These are phyloP conservation scores for Eucalyptus virginea DNA, from an alignment of 345 rosid species.

Conservation along the genomic window DNA sequence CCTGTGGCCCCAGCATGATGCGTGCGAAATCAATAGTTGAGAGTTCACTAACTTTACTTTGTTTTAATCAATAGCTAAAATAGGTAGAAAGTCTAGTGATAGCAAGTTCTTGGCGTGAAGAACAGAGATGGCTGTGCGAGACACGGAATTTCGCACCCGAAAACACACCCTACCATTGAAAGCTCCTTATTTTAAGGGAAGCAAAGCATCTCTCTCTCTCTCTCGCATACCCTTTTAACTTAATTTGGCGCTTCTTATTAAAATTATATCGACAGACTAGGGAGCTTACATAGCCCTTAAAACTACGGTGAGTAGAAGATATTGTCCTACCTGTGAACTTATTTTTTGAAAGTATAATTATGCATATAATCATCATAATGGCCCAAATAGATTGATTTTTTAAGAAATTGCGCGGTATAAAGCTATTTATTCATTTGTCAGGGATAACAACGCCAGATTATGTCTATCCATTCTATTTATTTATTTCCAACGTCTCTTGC, in stretches of 20 bases:
- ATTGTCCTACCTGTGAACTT: no score
- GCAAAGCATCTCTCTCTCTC: not conserved
- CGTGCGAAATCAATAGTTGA: not conserved
- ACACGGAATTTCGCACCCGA: not conserved
- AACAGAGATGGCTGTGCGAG: not conserved
- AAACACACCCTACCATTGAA: not conserved
- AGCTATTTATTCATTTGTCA: not conserved
- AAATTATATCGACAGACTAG: no score
- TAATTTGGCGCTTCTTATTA: no score
- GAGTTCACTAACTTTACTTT: not conserved
- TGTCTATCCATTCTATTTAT: not conserved
- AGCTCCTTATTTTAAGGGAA: not conserved
- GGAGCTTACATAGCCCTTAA: not conserved
- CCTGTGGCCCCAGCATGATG: not conserved
- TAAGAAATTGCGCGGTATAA: not conserved
- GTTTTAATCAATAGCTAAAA: not conserved
- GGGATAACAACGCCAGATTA: no score
- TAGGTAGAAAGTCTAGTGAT: not conserved
- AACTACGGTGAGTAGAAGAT: not conserved
- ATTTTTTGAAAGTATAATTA: not conserved
- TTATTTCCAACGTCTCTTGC: not conserved
- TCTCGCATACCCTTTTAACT: not conserved
- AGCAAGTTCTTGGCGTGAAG: not conserved
- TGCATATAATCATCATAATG: not conserved
- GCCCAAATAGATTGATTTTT: not conserved